Evolutionary conservation across 805 yeast species (phyloP), one percentile per base, ranked within the genome.

Genomic region (Candida xiaguanensis): DNA sequence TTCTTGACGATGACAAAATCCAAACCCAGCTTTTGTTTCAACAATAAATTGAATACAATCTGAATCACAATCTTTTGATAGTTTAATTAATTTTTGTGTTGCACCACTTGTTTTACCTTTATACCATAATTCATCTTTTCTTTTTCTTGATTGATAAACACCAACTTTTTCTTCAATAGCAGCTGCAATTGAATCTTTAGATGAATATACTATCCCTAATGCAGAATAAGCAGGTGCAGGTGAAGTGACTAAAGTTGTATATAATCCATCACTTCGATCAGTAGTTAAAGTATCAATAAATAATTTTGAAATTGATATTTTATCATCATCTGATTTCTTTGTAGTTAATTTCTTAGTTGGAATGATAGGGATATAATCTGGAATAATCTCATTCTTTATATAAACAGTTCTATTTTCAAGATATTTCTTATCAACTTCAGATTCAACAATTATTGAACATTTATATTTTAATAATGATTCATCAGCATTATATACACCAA

Each of bases 91-190:
- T 49, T 72, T 72, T 65, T 93, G 99, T 1, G 95, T 86, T 38
- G 95, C 95, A 15, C 99, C 99, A n/a, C 95, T 85, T 2, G 96
- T 86, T 40, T 84, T 83, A 22, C 99, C 99, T 61, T 93, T 93
- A 60, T 82, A 85, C 99, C 99, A 93, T 43, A 93, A 73, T 31
- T 95, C 98, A 45, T 87, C 80, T 15, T 55, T 53, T 38, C 74
- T 63, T 53, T 84, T 81, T 52, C 99, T 82, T 7, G 96, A 87
- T 61, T 85, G 96, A 63, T 93, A 93, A 2, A 93, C 96, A 42
- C 99, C 99, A 8, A 86, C 79, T 36, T 78, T 75, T 16, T 86
- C 82, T 44, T 77, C 78, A 49, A 93, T 76, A 9, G 98, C 93
- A 52, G 85, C 90, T 31, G 75, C 64, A 52, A 93, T 79, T 24